Conservation (phyloP, 2,329 filamentous ascomycete species). For the Fusarium sarcochroum region DNA sequence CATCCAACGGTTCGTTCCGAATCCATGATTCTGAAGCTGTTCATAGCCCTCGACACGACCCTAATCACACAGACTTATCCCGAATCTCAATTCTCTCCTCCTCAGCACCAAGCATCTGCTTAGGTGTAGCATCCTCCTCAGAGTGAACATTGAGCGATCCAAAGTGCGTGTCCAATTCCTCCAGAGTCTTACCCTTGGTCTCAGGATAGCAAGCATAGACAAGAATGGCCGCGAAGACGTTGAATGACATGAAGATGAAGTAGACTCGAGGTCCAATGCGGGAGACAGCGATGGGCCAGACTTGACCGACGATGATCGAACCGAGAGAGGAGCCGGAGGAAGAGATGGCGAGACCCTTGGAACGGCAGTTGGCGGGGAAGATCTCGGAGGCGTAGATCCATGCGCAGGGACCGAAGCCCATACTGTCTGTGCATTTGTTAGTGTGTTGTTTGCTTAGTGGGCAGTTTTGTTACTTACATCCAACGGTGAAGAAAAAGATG, state of each 20-base stretch:
- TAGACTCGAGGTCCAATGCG: conserved; percentile 15
- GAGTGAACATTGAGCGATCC: conserved; percentile 25
- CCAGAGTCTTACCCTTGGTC: conserved; percentile 22
- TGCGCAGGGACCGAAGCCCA: conserved; percentile 22
- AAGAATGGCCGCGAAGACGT: conserved; percentile 13
- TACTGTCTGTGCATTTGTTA: conserved; percentile 10
- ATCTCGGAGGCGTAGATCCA: conserved; percentile 32
- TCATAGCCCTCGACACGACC: too few species aligned
- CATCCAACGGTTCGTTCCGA: too few species aligned
- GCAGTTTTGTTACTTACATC: neutral
- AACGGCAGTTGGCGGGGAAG: conserved; percentile 27
- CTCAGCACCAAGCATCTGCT: conserved; percentile 23
- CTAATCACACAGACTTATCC: neutral
- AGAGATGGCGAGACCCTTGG: conserved; percentile 22
- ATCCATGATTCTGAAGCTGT: too few species aligned
- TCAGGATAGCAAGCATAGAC: conserved; percentile 27
- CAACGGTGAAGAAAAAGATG: conserved; percentile 23
- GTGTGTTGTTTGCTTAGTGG: rapidly evolving
- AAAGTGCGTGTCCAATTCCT: conserved; percentile 25
- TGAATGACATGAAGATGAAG: conserved; percentile 28
- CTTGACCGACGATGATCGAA: conserved; percentile 23
- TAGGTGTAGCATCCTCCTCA: conserved; percentile 21
- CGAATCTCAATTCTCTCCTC: conserved; percentile 10
- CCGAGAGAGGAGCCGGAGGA: conserved; percentile 21
- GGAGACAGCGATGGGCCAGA: conserved; percentile 19